phyloP scores from a whole-genome alignment of 2,329 filamentous ascomycete genomes.

The Phoma sp. region DNA sequence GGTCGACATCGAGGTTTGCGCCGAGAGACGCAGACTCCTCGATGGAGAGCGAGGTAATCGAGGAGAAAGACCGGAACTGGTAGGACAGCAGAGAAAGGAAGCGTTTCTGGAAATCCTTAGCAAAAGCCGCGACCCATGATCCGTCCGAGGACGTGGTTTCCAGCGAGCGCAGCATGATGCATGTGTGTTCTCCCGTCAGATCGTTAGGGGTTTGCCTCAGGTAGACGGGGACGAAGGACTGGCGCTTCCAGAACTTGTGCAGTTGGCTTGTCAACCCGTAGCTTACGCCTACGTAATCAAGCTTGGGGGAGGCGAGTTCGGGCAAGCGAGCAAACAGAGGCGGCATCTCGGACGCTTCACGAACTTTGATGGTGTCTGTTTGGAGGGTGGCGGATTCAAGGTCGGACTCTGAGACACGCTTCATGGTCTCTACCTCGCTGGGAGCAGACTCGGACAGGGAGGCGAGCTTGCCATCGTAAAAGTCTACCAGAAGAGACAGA shows the following conservation, averaged over 20 bases:
- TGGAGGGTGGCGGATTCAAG: conserved; percentile 77
- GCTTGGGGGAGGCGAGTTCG: conserved; percentile 76
- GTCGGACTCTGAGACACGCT: conserved; percentile 82
- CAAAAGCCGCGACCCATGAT: conserved; percentile 88
- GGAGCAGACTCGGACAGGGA: conserved; percentile 76
- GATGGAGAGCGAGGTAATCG: conserved; percentile 81
- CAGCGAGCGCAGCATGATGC: conserved; percentile 91
- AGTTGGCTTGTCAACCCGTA: conserved; percentile 87
- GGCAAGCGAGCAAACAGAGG: conserved; percentile 88
- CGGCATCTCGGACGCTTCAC: conserved; percentile 90
- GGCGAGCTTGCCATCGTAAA: conserved; percentile 92
- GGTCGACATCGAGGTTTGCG: conserved; percentile 65
- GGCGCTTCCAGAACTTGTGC: conserved; percentile 96
- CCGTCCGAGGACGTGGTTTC: conserved; percentile 62
- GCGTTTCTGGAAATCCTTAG: conserved; percentile 92
- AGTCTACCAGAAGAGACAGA: conserved; percentile 84
- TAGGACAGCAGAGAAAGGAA: conserved; percentile 90
- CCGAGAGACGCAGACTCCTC: conserved; percentile 82
- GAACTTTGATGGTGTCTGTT: conserved; percentile 86
- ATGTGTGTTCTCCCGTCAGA: conserved; percentile 95
- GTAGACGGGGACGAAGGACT: conserved; percentile 86
- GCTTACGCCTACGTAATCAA: conserved; percentile 95
- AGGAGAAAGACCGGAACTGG: conserved; percentile 84
- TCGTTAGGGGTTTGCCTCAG: conserved; percentile 95
- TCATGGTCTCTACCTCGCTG: conserved; percentile 66